Base-by-base conservation (phyloP, 176 grass and related monocot genomes). In the Oryza glaberrima region DNA sequence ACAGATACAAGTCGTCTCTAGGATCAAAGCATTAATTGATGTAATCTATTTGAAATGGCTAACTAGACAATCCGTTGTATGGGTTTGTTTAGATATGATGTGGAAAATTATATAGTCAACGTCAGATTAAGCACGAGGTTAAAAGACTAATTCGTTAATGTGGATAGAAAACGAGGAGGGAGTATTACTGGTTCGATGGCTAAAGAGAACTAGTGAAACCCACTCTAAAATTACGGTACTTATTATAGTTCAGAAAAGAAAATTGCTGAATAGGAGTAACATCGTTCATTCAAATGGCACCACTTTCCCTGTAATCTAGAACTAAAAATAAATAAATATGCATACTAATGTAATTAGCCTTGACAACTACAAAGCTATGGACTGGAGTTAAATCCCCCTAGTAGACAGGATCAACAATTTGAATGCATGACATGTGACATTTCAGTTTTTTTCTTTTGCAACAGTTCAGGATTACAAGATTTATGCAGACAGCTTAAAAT, bases 381-480 rank as follows among this genome's bases (percentile, higher is more conserved):
- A 46, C 41, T 72, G 15, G n/a, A 46, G 41, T 72, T 72, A 72
- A 43, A 72, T 72, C 46, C 12, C 22, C 70, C 41, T 11, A 72
- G 13, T 46, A 3, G 5, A 47, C 1, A 23, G 70, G 44, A 3
- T 25, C 2, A 20, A 43, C 22, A 72, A 0, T 14, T 2, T 11
- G n/a, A 25, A 72, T 10, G 14, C 13, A 72, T 1, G 6, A 20
- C 36, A 70, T 43, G 36, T 43, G 35, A 4, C 6, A 11, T 43
- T 5, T 11, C 38, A 0, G 8, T 40, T 9, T 40, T 70, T 7
- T 28, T 28, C 28, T 28, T 28, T 28, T 28, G 28, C 28, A 9
- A 70, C 20, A 17, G 17, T 19, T 70, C 34, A 40, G 38, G 25
- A 67, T 30, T 10, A 46, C 34, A 46, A 46, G 4, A 20, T 56